A percentile compares a stretch with the other conserved stretches of the same genome.
Conservation (phyloP, 305 asterid species). For the Andrographis paniculata region DNA sequence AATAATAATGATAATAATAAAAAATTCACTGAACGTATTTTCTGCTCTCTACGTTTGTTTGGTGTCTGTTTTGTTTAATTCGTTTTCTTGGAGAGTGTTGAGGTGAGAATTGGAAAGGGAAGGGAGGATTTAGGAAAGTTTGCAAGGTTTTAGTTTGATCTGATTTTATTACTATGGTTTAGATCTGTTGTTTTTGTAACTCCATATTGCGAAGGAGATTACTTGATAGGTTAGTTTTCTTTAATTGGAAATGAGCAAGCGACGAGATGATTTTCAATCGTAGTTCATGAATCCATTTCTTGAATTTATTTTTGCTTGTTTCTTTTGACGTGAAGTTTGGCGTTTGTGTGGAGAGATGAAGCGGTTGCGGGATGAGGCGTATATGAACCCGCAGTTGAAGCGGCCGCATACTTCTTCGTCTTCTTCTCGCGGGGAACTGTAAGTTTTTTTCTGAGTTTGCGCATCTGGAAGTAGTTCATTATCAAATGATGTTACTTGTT, state of each 20-base stretch:
- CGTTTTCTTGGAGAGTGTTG: neutral
- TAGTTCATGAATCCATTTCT: neutral
- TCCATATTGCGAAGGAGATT: neutral
- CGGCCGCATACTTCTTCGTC: constrained; percentile 38
- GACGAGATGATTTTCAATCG: neutral
- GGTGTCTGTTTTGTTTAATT: neutral
- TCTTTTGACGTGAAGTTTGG: neutral
- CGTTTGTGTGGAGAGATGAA: constrained; percentile 39
- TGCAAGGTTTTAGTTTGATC: neutral
- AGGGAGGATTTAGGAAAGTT: neutral
- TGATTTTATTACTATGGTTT: neutral
- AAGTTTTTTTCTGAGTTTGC: constrained; percentile 16
- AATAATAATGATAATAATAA: no score
- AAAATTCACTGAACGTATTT: neutral
- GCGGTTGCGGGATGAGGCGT: constrained; percentile 60
- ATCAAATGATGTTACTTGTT: constrained; percentile 17
- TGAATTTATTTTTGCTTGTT: neutral
- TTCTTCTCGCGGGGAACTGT: constrained; percentile 42
- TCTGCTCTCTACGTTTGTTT: neutral
- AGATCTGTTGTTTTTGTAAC: neutral
- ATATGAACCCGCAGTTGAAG: constrained; percentile 44
- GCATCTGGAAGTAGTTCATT: constrained; percentile 10
- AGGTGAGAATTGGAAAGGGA: neutral
- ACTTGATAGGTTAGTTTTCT: neutral
- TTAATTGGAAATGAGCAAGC: neutral